phyloP scores from a whole-genome alignment of 2,329 filamentous ascomycete genomes.

The Pseudocercospora musae region DNA sequence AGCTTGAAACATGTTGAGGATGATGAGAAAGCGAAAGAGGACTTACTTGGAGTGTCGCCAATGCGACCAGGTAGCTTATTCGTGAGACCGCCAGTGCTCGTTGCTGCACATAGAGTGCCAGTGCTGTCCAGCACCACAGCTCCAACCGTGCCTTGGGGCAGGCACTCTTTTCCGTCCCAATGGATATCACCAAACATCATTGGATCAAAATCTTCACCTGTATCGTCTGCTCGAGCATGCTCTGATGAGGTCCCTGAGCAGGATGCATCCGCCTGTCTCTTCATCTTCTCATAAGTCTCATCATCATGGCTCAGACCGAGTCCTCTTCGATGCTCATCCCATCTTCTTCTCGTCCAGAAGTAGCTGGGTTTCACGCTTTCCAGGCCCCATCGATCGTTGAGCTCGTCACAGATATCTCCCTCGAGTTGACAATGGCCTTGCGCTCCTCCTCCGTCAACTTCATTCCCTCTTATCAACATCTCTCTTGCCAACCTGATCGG shows the following conservation, averaged over 20 bases:
- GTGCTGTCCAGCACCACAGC: slow-evolving; percentile 76
- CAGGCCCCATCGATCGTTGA: slow-evolving; percentile 67
- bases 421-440: slow-evolving; percentile 68
- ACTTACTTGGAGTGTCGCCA: slow-evolving; percentile 68
- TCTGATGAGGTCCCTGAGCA: background rate
- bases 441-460: slow-evolving; percentile 57
- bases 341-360: slow-evolving; percentile 74
- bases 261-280: slow-evolving; percentile 34
- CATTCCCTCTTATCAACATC: slow-evolving; percentile 66
- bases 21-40: background rate
- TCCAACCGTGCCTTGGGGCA: slow-evolving; percentile 81
- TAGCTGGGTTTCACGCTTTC: slow-evolving; percentile 67
- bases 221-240: background rate
- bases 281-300: slow-evolving; percentile 43
- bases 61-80: slow-evolving; percentile 85
- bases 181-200: slow-evolving; percentile 9
- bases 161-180: slow-evolving; percentile 62
- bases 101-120: slow-evolving; percentile 67
- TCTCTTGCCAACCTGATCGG: slow-evolving; percentile 71
- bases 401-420: slow-evolving; percentile 64
- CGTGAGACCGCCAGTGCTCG: slow-evolving; percentile 72
- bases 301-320: slow-evolving; percentile 43
- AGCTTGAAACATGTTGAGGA: background rate
- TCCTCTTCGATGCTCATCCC: slow-evolving; percentile 72
- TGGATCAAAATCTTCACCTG: background rate